phyloP scores from a whole-genome alignment of 129 eudicot species.

The Pittosporum tobira region DNA sequence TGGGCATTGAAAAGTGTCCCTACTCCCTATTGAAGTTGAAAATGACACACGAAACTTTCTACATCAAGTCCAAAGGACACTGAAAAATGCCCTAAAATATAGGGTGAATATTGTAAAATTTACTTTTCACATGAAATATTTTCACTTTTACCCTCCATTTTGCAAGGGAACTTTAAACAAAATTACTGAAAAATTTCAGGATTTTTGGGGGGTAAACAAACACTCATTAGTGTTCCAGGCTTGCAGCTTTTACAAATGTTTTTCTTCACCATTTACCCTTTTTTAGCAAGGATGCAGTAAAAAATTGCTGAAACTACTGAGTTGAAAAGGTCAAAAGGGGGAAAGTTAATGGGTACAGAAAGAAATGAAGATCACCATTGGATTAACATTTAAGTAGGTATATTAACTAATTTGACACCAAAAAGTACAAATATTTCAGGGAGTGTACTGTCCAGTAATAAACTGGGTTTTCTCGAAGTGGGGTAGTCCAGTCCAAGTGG shows the following conservation, averaged over 20 bases:
- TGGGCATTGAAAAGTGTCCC: background rate
- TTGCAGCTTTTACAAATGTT: background rate
- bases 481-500: conserved; percentile 10
- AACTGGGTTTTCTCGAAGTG: conserved; percentile 2
- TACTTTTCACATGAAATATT: background rate
- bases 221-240: conserved; percentile 11
- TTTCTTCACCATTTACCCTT: background rate
- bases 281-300: conserved; percentile 12
- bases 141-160: conserved; percentile 15
- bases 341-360: conserved; percentile 31
- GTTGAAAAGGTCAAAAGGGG: conserved; percentile 5
- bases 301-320: background rate
- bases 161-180: background rate
- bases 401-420: background rate
- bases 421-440: background rate
- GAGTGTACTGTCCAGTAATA: background rate
- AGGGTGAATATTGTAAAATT: background rate
- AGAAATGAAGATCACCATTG: conserved; percentile 25
- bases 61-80: background rate
- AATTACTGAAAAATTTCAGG: conserved; percentile 5
- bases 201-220: conserved; percentile 6
- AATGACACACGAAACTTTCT: conserved; percentile 13
- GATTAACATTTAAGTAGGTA: conserved; percentile 9
- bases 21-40: conserved; percentile 9
- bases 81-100: conserved; percentile 5